phyloP scores from a whole-genome alignment of 106 monocot species.

The Posidonia australis region DNA sequence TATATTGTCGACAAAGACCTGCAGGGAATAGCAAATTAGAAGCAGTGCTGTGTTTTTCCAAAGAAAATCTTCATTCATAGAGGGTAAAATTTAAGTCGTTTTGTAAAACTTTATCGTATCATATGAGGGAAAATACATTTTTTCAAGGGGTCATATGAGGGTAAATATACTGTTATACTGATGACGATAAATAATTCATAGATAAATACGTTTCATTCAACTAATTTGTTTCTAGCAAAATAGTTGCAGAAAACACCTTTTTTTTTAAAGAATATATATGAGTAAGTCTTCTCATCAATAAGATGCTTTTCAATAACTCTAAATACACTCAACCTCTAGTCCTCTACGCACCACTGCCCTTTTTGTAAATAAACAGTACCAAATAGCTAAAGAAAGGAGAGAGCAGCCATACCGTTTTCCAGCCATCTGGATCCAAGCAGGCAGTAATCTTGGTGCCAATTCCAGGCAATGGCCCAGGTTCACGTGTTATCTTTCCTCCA shows the following conservation, averaged over 20 bases:
- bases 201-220: not conserved
- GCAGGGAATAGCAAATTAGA: constrained; percentile 11
- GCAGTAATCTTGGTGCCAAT: constrained; percentile 95
- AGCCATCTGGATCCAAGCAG: constrained; percentile 96
- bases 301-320: too few species aligned
- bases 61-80: not conserved
- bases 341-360: too few species aligned
- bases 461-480: constrained; percentile 95
- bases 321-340: too few species aligned
- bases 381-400: not conserved
- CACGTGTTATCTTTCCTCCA: constrained; percentile 79
- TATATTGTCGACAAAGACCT: constrained; percentile 88
- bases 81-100: too few species aligned
- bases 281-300: too few species aligned
- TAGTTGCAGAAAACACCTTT: not conserved
- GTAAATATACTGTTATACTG: not conserved
- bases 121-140: not conserved
- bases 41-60: not conserved
- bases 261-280: not conserved
- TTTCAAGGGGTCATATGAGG: not conserved
- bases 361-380: too few species aligned
- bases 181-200: not conserved
- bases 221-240: not conserved
- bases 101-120: not conserved
- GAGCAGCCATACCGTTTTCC: constrained; percentile 72